Evolutionary conservation across 2,329 filamentous ascomycete species (phyloP).

Genomic region (Claviceps cyperi): DNA sequence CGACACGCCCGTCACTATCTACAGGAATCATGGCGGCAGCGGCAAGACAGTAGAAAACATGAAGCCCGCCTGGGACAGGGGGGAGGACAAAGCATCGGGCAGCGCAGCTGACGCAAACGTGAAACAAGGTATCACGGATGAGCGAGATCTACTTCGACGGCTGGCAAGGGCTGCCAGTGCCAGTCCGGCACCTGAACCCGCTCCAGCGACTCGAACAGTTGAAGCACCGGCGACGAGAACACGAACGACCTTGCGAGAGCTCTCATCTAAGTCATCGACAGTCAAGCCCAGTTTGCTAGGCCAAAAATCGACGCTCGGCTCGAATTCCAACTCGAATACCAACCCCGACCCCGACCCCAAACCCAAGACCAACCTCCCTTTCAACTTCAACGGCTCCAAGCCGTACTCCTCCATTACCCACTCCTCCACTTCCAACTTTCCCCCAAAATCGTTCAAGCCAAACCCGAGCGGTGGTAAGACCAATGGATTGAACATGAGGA

Average conservation of each 20-base stretch:
- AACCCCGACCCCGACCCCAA: background rate
- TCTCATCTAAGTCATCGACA: background rate
- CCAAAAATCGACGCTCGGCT: constrained; percentile 4
- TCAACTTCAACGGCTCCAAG: background rate
- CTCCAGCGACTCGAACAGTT: background rate
- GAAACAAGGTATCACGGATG: constrained; percentile 9
- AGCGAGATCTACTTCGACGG: constrained; percentile 33
- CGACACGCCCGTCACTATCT: constrained; percentile 28
- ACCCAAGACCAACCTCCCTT: background rate
- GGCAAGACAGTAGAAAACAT: constrained; percentile 2
- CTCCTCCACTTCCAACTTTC: no score
- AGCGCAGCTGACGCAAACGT: background rate
- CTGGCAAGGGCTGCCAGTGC: constrained; percentile 33
- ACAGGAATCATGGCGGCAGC: constrained; percentile 13
- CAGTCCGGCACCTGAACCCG: constrained; percentile 22
- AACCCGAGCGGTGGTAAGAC: background rate
- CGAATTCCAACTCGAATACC: background rate
- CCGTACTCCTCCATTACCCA: background rate
- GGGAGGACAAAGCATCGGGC: background rate
- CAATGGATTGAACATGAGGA: constrained; percentile 4
- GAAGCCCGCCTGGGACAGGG: background rate
- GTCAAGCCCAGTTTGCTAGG: constrained; percentile 8
- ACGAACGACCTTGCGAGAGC: background rate
- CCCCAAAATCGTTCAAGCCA: background rate
- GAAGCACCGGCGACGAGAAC: constrained; percentile 8